phyloP scores from a whole-genome alignment of 23 red algal genomes.

The Agarophyton chilense region DNA sequence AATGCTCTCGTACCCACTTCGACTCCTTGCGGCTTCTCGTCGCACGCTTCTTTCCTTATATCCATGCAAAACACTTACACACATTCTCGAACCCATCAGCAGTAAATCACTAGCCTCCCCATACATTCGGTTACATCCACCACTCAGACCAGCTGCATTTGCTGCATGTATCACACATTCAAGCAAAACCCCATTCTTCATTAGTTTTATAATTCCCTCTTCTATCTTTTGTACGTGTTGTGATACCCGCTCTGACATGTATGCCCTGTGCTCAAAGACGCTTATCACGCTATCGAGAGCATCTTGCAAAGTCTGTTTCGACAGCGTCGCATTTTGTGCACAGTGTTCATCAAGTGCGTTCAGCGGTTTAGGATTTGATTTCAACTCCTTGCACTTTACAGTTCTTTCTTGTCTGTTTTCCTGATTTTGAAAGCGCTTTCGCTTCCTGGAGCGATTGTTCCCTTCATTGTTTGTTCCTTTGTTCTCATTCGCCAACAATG shows the following conservation, averaged over 20 bases:
- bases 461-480: not conserved
- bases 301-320: conserved; percentile 9
- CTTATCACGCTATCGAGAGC: not conserved
- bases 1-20: not conserved
- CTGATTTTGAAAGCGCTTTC: not conserved
- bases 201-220: not conserved
- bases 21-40: not conserved
- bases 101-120: conserved; percentile 8
- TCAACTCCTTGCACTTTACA: not conserved
- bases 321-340: not conserved
- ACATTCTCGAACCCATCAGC: not conserved
- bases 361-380: not conserved
- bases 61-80: not conserved
- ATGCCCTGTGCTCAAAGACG: not conserved
- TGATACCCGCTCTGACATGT: not conserved
- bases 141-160: conserved; percentile 6
- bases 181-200: not conserved
- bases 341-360: not conserved
- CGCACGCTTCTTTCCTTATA: not conserved
- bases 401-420: not conserved
- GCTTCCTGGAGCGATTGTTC: not conserved
- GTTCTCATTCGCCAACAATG: not conserved
- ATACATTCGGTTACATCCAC: conserved; percentile 1
- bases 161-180: not conserved
- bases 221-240: not conserved